Percentiles rank a stretch among this genome's conserved stretches.
Conservation (phyloP, 495 filamentous ascomycete species). For the Trichoderma reesei region DNA sequence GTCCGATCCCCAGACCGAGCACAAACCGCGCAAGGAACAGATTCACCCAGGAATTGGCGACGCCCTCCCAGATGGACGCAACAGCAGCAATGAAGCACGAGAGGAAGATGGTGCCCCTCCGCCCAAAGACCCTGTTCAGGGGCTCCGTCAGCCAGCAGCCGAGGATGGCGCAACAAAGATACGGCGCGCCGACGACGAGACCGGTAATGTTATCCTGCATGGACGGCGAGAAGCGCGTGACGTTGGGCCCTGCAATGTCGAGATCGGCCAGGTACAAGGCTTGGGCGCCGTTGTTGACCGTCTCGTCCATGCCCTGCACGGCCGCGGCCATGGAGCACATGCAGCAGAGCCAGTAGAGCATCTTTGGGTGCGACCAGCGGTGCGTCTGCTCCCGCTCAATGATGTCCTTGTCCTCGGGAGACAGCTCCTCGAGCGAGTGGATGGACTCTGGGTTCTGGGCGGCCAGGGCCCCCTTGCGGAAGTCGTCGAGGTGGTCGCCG, state of each 20-base stretch:
- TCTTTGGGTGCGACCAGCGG: constrained; percentile 62
- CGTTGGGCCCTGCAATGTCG: constrained; percentile 19
- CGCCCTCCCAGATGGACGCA: constrained; percentile 70
- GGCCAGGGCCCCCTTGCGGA: constrained; percentile 51
- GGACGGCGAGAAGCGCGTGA: constrained; percentile 23
- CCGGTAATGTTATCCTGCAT: constrained; percentile 59
- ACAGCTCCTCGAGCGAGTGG: constrained; percentile 45
- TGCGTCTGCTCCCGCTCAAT: constrained; percentile 53
- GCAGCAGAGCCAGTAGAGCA: constrained; percentile 59
- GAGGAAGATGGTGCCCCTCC: constrained; percentile 76
- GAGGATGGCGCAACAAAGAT: constrained; percentile 65
- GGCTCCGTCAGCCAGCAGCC: constrained; percentile 80
- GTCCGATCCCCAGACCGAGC: constrained; percentile 69
- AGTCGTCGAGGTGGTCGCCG: constrained; percentile 4
- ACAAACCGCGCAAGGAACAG: constrained; percentile 63
- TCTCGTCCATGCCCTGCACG: constrained; percentile 63
- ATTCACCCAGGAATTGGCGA: constrained; percentile 64
- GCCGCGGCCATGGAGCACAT: constrained; percentile 39
- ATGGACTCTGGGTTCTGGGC: constrained; percentile 27
- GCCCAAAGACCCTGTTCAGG: constrained; percentile 68
- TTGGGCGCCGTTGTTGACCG: constrained; percentile 70
- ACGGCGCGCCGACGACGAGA: constrained; percentile 57
- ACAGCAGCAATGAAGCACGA: constrained; percentile 49
- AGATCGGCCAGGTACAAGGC: constrained; percentile 54
- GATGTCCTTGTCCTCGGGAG: constrained; percentile 45